Evolutionary conservation across 352 stramenopile species (phyloP), one percentile per base, ranked within the genome.

Genomic region (Globisporangium polare): DNA sequence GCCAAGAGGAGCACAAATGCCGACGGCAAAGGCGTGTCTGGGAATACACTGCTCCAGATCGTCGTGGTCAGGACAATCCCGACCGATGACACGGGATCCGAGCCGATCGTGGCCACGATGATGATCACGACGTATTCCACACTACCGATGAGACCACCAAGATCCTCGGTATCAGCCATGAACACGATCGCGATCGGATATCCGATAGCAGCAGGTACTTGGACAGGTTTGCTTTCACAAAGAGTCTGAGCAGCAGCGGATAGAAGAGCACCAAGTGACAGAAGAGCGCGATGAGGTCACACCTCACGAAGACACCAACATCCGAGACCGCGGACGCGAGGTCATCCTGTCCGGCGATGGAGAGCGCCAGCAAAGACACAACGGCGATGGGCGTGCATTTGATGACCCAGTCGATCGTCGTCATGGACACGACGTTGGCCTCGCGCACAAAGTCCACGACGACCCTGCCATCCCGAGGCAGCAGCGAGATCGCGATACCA

Each of bases 1-100:
- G 73, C 79, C 13, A 88, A 69, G 42, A 89, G 69, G 53, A 78
- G 79, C 3, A 67, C 66, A 52, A 89, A 89, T 4, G 76, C 69
- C 20, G 72, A 67, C 26, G 78, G 78, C 20, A 86, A 54, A 4
- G 67, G 35, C 3, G 71, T 60, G 12, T 51, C 66, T 1, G 60
- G 63, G 47, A 66, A 69, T 5, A 73, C 62, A 6, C 49, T 66
- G 8, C 27, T 66, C 68, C 68, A 75, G 42, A 75, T 66, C 41
- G 66, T 68, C 50, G 69, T 71, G 35, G 62, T 59, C 46, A 74
- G 68, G 5, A 75, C 63, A 26, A 75, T 63, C 0, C 39, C 53
- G 4, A 53, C 45, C 10, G 61, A 29, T 17, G 72, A 61, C 18
- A 79, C 52, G 5, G 72, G 68, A 8, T 55, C 60, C 1, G 60